Evolutionary conservation across 192 early-diverging fungal genomes (phyloP), one percentile per base, ranked within the genome.

Genomic region (Mortierella hygrophila): DNA sequence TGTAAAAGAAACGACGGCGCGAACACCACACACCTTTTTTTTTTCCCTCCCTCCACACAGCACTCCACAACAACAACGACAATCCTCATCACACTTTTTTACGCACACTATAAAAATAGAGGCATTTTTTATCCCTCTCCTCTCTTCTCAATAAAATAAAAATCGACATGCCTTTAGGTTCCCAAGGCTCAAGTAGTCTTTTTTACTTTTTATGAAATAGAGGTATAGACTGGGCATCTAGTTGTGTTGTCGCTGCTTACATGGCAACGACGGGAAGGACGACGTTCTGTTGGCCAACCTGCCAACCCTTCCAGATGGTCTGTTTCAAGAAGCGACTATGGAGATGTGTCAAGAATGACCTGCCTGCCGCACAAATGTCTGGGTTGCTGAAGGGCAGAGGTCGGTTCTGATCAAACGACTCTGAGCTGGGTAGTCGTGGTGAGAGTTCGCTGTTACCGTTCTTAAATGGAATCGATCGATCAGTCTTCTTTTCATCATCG

Each of bases 1-100:
- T 98, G 84, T 97, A 94, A 94, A 77, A 71, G 68, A 78, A 78
- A 21, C 32, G 47, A 21, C 49, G 18, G 49, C 18, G 18, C 49
- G 49, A 16, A 52, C 18, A 52, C 18, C 49, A 18, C 49, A 18
- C 16, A 46, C 13, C 11, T 46, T 46, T 46, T 11, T 46, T 46
- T 46, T 46, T 15, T 15, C 49, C 18, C 47, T 16, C 13, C 13
- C 35, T 35, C 35, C 35, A 35, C 44, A 52, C 49, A 52, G 21
- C 18, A 52, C 49, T 52, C 21, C 49, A 52, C 3, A 52, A 52
- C 49, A 52, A 52, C 49, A 20, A 52, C 49, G 20, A 52, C 18
- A 16, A 52, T 52, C 18, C 18, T 52, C 18, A 52, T 52, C 49
- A 18, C 49, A 52, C 18, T 52, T 16, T 52, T 16, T 52, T 52